phyloP scores from a whole-genome alignment of 345 rosid species.

The Anastatica hierochuntica region DNA sequence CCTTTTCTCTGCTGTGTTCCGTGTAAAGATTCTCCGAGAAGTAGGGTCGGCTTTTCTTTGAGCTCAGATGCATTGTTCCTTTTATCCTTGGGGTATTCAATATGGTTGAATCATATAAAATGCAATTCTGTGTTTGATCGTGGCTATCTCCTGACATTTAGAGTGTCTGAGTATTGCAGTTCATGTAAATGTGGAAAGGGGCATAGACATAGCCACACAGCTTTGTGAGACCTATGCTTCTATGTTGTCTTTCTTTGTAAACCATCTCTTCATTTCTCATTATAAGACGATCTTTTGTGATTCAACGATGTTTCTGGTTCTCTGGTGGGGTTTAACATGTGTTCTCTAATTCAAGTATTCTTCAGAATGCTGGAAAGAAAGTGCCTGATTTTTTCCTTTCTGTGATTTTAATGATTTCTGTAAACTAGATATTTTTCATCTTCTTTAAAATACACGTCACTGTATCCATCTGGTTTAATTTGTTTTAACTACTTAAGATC shows the following conservation, averaged over 20 bases:
- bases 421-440: too few species aligned
- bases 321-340: too few species aligned
- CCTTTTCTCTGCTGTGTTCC: neutral
- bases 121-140: neutral
- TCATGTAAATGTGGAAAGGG: neutral
- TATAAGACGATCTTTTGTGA: neutral
- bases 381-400: neutral
- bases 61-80: neutral
- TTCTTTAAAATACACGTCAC: neutral
- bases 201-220: neutral
- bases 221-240: neutral
- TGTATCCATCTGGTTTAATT: neutral
- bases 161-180: neutral
- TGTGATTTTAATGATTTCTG: neutral
- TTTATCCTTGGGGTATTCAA: neutral
- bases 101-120: neutral
- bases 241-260: neutral
- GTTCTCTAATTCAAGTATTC: too few species aligned
- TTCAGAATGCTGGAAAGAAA: neutral
- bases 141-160: neutral
- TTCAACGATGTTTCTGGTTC: too few species aligned
- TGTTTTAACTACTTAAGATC: conserved; percentile 7
- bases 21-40: neutral
- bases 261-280: neutral
- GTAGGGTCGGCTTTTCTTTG: neutral